These are phyloP conservation scores for Yarrowia yakushimensis DNA, from an alignment of 805 yeast genomes.

Conservation along the genomic window DNA sequence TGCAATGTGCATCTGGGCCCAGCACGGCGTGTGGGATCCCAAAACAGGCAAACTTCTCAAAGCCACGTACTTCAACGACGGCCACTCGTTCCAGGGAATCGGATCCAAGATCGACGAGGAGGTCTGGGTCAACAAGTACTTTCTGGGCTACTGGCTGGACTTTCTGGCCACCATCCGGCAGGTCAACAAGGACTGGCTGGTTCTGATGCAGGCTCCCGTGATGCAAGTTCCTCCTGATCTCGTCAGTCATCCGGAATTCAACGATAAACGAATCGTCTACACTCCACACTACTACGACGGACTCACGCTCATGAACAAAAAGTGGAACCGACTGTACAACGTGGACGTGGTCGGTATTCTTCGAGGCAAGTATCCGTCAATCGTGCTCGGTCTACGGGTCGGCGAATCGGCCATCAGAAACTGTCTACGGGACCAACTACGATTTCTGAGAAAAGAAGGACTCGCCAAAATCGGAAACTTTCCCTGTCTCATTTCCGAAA, in stretches of 20 bases:
- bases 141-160: constrained; percentile 53
- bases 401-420: constrained; percentile 77
- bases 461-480: constrained; percentile 57
- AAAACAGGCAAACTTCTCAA: constrained; percentile 41
- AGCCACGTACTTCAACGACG: constrained; percentile 49
- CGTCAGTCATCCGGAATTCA: constrained; percentile 10
- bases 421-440: constrained; percentile 64
- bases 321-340: constrained; percentile 79
- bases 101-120: constrained; percentile 38
- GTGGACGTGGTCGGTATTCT: constrained; percentile 88
- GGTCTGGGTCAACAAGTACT: constrained; percentile 59
- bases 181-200: constrained; percentile 46
- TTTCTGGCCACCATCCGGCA: constrained; percentile 51
- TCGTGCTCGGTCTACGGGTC: constrained; percentile 62
- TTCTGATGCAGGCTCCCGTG: constrained; percentile 79
- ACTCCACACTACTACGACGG: constrained; percentile 96
- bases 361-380: constrained; percentile 70
- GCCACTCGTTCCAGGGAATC: constrained; percentile 17
- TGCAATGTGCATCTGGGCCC: constrained; percentile 76
- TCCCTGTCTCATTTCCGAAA: constrained; percentile 83
- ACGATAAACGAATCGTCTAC: constrained; percentile 60
- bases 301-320: constrained; percentile 83
- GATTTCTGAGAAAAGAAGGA: constrained; percentile 65
- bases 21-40: constrained; percentile 59
- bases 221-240: constrained; percentile 70